Conservation (phyloP, 73 alveolate species). For the Tetrahymena borealis region DNA sequence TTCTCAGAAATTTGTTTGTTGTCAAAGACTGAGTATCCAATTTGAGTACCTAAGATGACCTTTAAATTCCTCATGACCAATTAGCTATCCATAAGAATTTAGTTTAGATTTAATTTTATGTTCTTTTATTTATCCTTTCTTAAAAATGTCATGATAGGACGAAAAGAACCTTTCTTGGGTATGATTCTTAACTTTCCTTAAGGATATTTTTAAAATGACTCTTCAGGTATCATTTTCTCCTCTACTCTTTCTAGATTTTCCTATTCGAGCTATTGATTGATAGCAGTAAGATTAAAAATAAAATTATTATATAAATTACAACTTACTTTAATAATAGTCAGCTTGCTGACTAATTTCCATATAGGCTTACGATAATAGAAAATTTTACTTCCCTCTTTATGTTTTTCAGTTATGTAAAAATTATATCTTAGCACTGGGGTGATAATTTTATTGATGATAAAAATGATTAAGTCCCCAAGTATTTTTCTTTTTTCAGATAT, state of each 20-base stretch:
- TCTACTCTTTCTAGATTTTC: neutral
- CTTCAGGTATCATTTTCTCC: neutral
- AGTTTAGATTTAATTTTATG: slow-evolving; percentile 6
- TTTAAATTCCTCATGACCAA: slow-evolving; percentile 49
- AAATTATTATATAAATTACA: too few species aligned
- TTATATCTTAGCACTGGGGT: slow-evolving; percentile 37
- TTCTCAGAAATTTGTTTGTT: slow-evolving; percentile 61
- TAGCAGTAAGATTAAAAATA: neutral
- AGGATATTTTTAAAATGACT: slow-evolving; percentile 14
- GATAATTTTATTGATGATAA: neutral
- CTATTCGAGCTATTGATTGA: neutral
- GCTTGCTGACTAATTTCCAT: slow-evolving; percentile 56
- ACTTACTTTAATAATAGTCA: slow-evolving; percentile 17
- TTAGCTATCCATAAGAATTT: slow-evolving; percentile 39
- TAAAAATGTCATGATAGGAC: slow-evolving; percentile 79
- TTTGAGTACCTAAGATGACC: neutral
- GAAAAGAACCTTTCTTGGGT: slow-evolving; percentile 71
- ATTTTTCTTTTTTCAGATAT: neutral
- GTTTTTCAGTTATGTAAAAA: slow-evolving; percentile 74
- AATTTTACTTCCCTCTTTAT: slow-evolving; percentile 55
- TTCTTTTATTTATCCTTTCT: slow-evolving; percentile 34
- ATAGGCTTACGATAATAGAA: slow-evolving; percentile 68
- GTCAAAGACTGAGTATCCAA: slow-evolving; percentile 76
- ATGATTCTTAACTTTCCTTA: slow-evolving; percentile 68
- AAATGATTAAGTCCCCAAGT: neutral